phyloP scores from a whole-genome alignment of 2,329 filamentous ascomycete species.

The Blumeria graminis region DNA sequence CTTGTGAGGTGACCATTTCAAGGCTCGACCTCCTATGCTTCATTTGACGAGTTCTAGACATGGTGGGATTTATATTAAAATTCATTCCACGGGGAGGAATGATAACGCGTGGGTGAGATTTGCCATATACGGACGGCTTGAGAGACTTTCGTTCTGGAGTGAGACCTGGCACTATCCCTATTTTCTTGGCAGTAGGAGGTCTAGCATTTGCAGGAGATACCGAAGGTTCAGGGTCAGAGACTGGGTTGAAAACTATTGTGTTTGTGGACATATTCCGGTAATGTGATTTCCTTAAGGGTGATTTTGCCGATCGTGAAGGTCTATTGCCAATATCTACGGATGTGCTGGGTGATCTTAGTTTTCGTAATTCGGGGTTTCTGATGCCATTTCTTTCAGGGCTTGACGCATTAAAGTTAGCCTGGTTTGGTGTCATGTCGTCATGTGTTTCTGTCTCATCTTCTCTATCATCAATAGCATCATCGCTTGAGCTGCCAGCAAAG shows the following conservation, averaged over 20 bases:
- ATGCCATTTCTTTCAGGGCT: conserved; percentile 23
- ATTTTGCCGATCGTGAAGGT: conserved; percentile 3
- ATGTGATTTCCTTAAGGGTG: conserved; percentile 21
- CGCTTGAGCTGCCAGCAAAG: conserved; percentile 19
- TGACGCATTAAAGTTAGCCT: conserved; percentile 3
- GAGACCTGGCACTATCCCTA: conserved; percentile 7
- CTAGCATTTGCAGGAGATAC: conserved; percentile 17
- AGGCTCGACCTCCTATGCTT: conserved; percentile 30
- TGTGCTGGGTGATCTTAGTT: conserved; percentile 32
- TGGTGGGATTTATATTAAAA: conserved; percentile 19
- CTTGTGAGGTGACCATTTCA: conserved; percentile 45
- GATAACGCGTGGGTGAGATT: conserved; percentile 30
- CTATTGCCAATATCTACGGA: conserved; percentile 12
- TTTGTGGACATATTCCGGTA: conserved; percentile 54
- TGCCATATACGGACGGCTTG: conserved; percentile 2
- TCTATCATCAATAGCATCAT: conserved; percentile 24
- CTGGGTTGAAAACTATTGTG: conserved; percentile 65
- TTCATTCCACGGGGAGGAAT: conserved; percentile 20
- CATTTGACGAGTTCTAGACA: conserved; percentile 16
- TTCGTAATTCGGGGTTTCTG: conserved; percentile 27
- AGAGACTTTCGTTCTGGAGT: neutral
- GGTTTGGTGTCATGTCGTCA: conserved; percentile 30
- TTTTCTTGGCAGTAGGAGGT: conserved; percentile 15
- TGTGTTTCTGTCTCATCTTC: conserved; percentile 78
- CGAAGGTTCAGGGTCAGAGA: conserved; percentile 20